Base-by-base conservation (phyloP, 2,329 filamentous ascomycete genomes). In the Ophiobolus disseminans region DNA sequence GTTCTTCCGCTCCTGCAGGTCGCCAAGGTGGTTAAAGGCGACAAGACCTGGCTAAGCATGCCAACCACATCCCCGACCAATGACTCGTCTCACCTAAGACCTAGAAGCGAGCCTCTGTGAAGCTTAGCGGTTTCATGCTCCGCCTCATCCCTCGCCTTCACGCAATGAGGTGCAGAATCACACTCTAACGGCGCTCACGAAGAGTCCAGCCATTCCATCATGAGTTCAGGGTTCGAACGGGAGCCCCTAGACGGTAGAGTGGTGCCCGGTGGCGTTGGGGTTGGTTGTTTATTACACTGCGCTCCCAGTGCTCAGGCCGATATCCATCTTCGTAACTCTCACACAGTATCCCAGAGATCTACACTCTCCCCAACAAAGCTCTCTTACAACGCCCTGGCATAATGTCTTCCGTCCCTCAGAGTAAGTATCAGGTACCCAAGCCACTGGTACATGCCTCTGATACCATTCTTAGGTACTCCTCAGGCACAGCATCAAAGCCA, bases 281-380 rank as follows among this genome's bases (percentile, higher is more conserved):
- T 55, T 45, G 49, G 40, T 50, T 57, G 67, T 69, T 72, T 70
- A 72, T 66, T 69, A 71, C 57, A 45, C 48, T 50, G 53, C 31
- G 9, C 36, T 58, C 65, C 67, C 66, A 50, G 52, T 58, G 51
- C 57, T 55, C 47, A 55, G 49, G 48, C 53, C 48, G 40, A 56
- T 53, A 50, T 53, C 52, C 47, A 45, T 59, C 55, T 53, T 55
- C 55, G 50, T 62, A 63, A 59, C 54, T 32, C 58, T 51, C 48
- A 46, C 57, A 58, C 58, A 57, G 60, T 48, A 58, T 55, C 51
- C 58, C 40, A 50, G 51, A 47, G 53, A 63, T 57, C 50, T 42
- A 46, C 55, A 44, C 30, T 44, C 21, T 48, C 43, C 48, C 30
- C 48, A 53, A 46, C 49, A 58, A 34, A 36, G 53, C 39, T 36